Percentiles rank a stretch among this genome's conserved stretches.
phyloP scores from a whole-genome alignment of 192 early-diverging fungal species.

The Coemansia furcata region DNA sequence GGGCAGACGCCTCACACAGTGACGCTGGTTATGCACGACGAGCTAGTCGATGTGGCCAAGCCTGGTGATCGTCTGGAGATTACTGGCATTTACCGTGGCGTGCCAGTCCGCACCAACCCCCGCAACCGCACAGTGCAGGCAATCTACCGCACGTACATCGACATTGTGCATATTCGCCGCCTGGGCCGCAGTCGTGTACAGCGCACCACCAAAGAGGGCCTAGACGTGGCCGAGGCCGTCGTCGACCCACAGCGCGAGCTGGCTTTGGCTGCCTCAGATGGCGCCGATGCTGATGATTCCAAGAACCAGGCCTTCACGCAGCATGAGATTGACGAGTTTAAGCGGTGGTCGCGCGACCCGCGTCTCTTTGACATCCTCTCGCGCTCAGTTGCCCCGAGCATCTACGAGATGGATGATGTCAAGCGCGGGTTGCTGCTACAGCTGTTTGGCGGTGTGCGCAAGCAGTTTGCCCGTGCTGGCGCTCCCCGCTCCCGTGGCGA shows the following conservation, averaged over 20 bases:
- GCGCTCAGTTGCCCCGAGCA: constrained; percentile 80
- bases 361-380: constrained; percentile 78
- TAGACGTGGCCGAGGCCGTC: constrained; percentile 57
- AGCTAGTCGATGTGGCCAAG: constrained; percentile 88
- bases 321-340: constrained; percentile 62
- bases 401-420: constrained; percentile 89
- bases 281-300: constrained; percentile 31
- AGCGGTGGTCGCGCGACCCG: constrained; percentile 62
- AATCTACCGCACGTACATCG: constrained; percentile 92
- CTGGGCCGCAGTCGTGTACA: constrained; percentile 72
- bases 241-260: constrained; percentile 47
- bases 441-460: constrained; percentile 73
- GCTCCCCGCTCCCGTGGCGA: constrained; percentile 97
- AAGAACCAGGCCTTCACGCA: constrained; percentile 45
- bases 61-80: constrained; percentile 93
- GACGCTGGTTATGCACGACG: constrained; percentile 86
- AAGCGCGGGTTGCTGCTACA: constrained; percentile 79
- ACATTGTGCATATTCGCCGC: constrained; percentile 90
- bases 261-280: neutral
- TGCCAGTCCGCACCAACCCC: constrained; percentile 89
- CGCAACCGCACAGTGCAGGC: constrained; percentile 83
- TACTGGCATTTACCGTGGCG: constrained; percentile 91
- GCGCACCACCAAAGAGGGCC: constrained; percentile 46
- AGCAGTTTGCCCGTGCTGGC: constrained; percentile 79
- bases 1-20: constrained; percentile 99